Evolutionary conservation across 139 green algal genomes (phyloP), one percentile per base, ranked within the genome.

Genomic region (Coelastrella sp.): DNA sequence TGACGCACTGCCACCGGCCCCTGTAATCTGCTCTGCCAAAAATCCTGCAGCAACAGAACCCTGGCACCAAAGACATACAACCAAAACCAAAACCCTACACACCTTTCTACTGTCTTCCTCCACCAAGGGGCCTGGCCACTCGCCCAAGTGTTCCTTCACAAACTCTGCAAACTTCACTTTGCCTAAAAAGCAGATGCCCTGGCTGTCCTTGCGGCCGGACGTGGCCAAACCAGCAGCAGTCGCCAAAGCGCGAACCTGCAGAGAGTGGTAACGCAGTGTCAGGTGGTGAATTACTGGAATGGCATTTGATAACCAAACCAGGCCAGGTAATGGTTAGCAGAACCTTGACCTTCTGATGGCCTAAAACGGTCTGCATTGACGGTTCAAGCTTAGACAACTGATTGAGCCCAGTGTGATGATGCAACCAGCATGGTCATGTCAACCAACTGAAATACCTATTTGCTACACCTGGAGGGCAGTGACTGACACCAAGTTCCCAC

Each of bases 181-280:
- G 61, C 98, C 98, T 58, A 99, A 94, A 91, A 99, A 99, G 94
- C 98, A 99, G 79, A 99, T 99, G 68, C 98, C 98, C 93, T 99
- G 98, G 92, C 94, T 98, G 94, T 99, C 98, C 88, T 97, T 98
- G 56, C 98, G 94, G 14, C 90, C 90, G 87, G 95, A 91, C 84
- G 97, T 99, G 61, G 98, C 96, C 63, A 99, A 95, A 20, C 87
- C 82, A 78, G 82, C 82, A 78, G 27, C 82, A 20, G 82, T 68
- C 17, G 82, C 24, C 6, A 78, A 24, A 25, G 82, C 82, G 78
- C 35, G 63, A 49, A 65, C n/a, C 81, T 60, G 60, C 60, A 22
- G n/a, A n/a, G n/a, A n/a, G 35, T 7, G 56, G 14, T 8, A 58
- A 66, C 68, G 24, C 15, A 8, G 8, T 15, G 14, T 15, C 63